Evolutionary conservation across 2,329 filamentous ascomycete species (phyloP), one percentile per base, ranked within the genome.

Genomic region (Aspergillus alliaceus): DNA sequence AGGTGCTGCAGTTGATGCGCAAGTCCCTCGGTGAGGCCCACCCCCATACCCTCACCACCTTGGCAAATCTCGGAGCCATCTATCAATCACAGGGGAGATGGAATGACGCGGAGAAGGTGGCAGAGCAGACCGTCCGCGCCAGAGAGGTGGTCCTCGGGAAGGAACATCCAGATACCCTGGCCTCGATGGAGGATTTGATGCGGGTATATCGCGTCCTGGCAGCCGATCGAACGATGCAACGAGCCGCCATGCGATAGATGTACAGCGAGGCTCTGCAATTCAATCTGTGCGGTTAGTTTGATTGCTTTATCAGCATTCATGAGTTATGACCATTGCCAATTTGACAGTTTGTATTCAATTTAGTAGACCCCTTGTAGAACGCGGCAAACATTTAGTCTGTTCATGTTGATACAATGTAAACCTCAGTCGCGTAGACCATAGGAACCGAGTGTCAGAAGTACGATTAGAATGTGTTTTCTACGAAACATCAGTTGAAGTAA

Each of bases 11-110:
- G n/a, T 11, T 44, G 24, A 58, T 58, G 56, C 51, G 47, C 18
- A 52, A 42, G 40, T 47, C 39, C 14, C 40, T 58, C 2, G 56
- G 56, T 0, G 24, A 42, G 1, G 32, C 25, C 9, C 56, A 58
- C 6, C 56, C 56, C 12, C 56, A 58, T 29, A 55, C 52, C 1
- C 22, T 58, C 24, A 58, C 52, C 3, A 40, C 56, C 8, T 51
- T 51, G 47, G 48, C 56, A 5, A 58, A 58, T 34, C 14, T 58
- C 9, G 47, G 47, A 7, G 20, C 32, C 20, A 55, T 58, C 18
- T 58, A 58, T 18, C 56, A 58, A 31, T 48, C 56, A 2, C 56
- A 58, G 11, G 56, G 56, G 9, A 18, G 56, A 48, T 58, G 56
- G 56, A 8, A 55, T 1, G 56, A 58, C 2, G 56, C 56, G 1